Conservation (phyloP, 805 yeast species). For the Wickerhamiella lipophila region DNA sequence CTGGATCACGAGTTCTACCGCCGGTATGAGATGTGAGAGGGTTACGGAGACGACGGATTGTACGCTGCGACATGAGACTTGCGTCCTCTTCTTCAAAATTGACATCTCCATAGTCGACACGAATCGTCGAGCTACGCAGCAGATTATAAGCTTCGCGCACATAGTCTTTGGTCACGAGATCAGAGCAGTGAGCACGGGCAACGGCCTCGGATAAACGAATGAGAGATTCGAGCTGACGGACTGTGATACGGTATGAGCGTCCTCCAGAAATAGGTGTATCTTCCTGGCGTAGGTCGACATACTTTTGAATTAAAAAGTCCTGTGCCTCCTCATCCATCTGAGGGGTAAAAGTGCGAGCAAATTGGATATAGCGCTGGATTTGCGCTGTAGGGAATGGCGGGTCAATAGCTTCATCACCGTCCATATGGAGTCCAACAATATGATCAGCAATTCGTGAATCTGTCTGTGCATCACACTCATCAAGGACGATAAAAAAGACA, state of each 20-base stretch:
- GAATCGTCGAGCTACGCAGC: slow-evolving; percentile 78
- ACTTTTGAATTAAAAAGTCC: slow-evolving; percentile 58
- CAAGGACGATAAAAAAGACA: slow-evolving; percentile 83
- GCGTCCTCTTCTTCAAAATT: slow-evolving; percentile 60
- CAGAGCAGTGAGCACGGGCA: slow-evolving; percentile 92
- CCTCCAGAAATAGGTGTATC: slow-evolving; percentile 78
- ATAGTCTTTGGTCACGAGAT: slow-evolving; percentile 66
- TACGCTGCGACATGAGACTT: slow-evolving; percentile 25
- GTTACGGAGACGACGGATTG: slow-evolving; percentile 17
- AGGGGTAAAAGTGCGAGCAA: slow-evolving; percentile 89
- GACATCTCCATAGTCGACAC: slow-evolving; percentile 88
- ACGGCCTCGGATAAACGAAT: slow-evolving; percentile 89
- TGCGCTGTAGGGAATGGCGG: slow-evolving; percentile 87
- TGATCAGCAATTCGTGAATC: slow-evolving; percentile 87
- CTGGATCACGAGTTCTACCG: not conserved
- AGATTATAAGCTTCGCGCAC: slow-evolving; percentile 90
- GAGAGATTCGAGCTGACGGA: slow-evolving; percentile 90
- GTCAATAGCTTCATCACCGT: slow-evolving; percentile 74
- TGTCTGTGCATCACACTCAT: slow-evolving; percentile 82
- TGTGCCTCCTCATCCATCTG: slow-evolving; percentile 72
- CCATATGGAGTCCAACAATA: slow-evolving; percentile 86
- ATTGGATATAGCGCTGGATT: slow-evolving; percentile 73
- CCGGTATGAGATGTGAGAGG: slow-evolving; percentile 9
- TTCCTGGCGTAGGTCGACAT: slow-evolving; percentile 74
- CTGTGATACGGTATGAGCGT: slow-evolving; percentile 86